phyloP scores from a whole-genome alignment of 169 alveolate species.

The Ichthyophthirius multifiliis region DNA sequence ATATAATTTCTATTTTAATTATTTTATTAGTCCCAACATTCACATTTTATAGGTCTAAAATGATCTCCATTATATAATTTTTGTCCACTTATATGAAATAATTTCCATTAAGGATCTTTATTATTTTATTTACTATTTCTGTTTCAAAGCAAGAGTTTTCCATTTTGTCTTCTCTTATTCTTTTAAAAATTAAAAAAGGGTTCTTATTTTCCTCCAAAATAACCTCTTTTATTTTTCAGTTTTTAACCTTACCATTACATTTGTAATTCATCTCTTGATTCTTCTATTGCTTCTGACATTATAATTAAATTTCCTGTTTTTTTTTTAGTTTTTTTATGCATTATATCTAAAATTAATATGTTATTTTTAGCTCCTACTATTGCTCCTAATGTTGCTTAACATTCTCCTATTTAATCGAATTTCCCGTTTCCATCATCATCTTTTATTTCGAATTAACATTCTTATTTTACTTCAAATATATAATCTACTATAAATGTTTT shows the following conservation, averaged over 20 bases:
- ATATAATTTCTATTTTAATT: slow-evolving; percentile 25
- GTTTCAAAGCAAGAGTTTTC: no score
- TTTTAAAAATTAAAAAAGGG: no score
- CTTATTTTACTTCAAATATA: slow-evolving; percentile 55
- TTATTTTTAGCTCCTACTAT: slow-evolving; percentile 52
- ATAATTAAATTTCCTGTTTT: slow-evolving; percentile 39
- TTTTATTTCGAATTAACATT: slow-evolving; percentile 42
- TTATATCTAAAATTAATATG: slow-evolving; percentile 30
- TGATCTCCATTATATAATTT: slow-evolving; percentile 27
- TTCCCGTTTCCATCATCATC: slow-evolving; percentile 53
- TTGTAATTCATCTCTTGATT: no score
- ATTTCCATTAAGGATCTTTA: no score
- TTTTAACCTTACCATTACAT: no score
- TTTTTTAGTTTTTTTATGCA: neutral
- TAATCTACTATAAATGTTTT: slow-evolving; percentile 47
- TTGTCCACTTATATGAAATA: no score
- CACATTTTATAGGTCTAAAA: slow-evolving; percentile 23
- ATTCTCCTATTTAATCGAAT: slow-evolving; percentile 41
- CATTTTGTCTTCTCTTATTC: no score
- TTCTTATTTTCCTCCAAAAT: no score
- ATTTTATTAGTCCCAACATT: slow-evolving; percentile 44
- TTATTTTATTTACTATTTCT: no score
- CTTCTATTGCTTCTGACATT: slow-evolving; percentile 38
- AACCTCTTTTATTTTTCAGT: no score
- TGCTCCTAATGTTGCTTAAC: slow-evolving; percentile 45